phyloP scores from a whole-genome alignment of 1,284 basidiomycete genomes.

The Neotropicomus parvogracilis region DNA sequence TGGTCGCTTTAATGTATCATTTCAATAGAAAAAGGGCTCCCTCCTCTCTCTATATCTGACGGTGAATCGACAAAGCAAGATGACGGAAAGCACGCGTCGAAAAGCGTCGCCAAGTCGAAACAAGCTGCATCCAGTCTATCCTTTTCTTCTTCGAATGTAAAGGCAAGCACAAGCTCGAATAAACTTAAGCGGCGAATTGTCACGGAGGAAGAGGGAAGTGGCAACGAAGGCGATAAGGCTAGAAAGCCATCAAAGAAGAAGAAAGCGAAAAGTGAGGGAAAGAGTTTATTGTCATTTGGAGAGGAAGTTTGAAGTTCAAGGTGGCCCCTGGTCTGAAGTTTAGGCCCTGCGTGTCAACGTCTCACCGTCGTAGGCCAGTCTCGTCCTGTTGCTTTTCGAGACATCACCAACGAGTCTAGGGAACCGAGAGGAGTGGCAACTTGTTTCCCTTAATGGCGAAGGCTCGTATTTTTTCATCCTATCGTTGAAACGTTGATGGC shows the following conservation, averaged over 20 bases:
- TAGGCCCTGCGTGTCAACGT: not conserved
- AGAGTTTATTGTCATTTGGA: slow-evolving; percentile 57
- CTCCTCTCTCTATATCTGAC: slow-evolving; percentile 35
- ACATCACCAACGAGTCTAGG: not conserved
- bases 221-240: slow-evolving; percentile 18
- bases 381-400: not conserved
- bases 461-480: not conserved
- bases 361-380: slow-evolving; percentile 5
- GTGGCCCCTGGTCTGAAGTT: not conserved
- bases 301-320: slow-evolving; percentile 33
- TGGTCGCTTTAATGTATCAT: slow-evolving; percentile 3
- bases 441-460: not conserved
- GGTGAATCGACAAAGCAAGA: slow-evolving; percentile 14
- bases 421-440: not conserved
- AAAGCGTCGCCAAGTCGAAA: slow-evolving; percentile 18
- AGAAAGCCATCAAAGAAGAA: slow-evolving; percentile 44
- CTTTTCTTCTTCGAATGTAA: slow-evolving; percentile 39
- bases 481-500: not conserved
- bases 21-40: slow-evolving; percentile 48
- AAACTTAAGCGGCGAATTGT: slow-evolving; percentile 42
- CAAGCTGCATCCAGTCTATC: slow-evolving; percentile 33
- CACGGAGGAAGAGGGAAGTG: slow-evolving; percentile 32
- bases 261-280: slow-evolving; percentile 47
- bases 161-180: slow-evolving; percentile 25
- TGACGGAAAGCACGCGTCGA: slow-evolving; percentile 9